phyloP scores from a whole-genome alignment of 768 basidiomycete species.

The Boletus huronensis region DNA sequence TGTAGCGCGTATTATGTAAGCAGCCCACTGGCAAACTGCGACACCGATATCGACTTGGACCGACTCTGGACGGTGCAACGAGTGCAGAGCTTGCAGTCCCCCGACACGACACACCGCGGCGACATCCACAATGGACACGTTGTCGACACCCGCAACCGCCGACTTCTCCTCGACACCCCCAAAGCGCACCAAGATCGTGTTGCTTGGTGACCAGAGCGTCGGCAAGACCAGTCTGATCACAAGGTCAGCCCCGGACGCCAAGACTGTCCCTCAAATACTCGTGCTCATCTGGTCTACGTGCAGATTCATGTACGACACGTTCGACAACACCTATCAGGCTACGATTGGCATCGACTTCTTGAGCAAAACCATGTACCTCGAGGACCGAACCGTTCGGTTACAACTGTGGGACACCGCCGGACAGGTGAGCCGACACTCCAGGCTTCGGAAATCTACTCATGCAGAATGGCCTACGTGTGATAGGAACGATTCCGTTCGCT shows the following conservation, averaged over 20 bases:
- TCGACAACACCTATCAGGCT: slow-evolving; percentile 98
- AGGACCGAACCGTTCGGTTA: slow-evolving; percentile 94
- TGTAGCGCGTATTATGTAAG: slow-evolving; percentile 5
- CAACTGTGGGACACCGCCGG: slow-evolving; percentile 99
- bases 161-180: slow-evolving; percentile 87
- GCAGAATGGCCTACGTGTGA: not conserved
- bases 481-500: slow-evolving; percentile 96
- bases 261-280: not conserved
- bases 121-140: slow-evolving; percentile 42
- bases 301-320: slow-evolving; percentile 99
- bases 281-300: not conserved
- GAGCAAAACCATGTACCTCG: slow-evolving; percentile 99
- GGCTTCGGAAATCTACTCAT: slow-evolving; percentile 1
- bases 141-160: slow-evolving; percentile 66
- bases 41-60: slow-evolving; percentile 19
- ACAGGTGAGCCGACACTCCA: slow-evolving; percentile 50
- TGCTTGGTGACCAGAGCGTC: slow-evolving; percentile 95
- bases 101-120: not conserved
- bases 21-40: slow-evolving; percentile 13
- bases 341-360: slow-evolving; percentile 99
- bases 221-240: slow-evolving; percentile 99
- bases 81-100: not conserved
- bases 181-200: slow-evolving; percentile 94
- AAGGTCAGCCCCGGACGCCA: slow-evolving; percentile 49
- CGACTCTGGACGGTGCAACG: not conserved